These are phyloP conservation scores for Wickerhamomyces sp. DNA, from an alignment of 1,139 yeast species.

Conservation along the genomic window DNA sequence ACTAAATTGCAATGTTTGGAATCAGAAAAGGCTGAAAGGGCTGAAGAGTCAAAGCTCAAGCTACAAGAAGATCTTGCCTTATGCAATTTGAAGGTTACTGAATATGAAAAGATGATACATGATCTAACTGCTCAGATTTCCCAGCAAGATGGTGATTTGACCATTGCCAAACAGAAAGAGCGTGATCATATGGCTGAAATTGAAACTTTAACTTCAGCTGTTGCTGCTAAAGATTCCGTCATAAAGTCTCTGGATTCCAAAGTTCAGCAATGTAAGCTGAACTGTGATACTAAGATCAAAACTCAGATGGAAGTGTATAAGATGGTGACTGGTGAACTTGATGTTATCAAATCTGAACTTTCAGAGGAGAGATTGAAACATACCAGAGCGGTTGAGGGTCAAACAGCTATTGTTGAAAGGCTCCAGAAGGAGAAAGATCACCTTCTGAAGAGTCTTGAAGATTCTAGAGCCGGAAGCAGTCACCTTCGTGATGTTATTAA, in stretches of 20 bases:
- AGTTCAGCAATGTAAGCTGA: slow-evolving; percentile 6
- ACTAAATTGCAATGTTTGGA: slow-evolving; percentile 4
- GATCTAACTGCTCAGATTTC: slow-evolving; percentile 1
- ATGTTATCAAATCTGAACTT: slow-evolving; percentile 6
- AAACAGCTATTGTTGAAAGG: background rate
- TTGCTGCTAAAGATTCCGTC: slow-evolving; percentile 1
- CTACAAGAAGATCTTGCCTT: background rate
- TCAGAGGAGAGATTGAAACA: background rate
- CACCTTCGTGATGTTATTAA: slow-evolving; percentile 2
- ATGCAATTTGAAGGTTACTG: background rate
- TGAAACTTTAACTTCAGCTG: background rate
- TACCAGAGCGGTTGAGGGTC: background rate
- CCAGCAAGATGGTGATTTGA: background rate
- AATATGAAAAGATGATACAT: background rate
- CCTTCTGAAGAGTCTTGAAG: background rate
- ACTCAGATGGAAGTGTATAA: slow-evolving; percentile 16
- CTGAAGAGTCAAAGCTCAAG: background rate
- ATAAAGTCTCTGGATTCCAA: slow-evolving; percentile 10
- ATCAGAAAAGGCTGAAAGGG: background rate
- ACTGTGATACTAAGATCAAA: slow-evolving; percentile 15
- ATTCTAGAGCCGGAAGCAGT: background rate
- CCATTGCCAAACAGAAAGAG: background rate
- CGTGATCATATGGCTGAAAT: background rate
- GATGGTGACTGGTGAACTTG: slow-evolving; percentile 15
- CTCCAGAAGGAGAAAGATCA: background rate